A percentile compares a stretch with the other conserved stretches of the same genome.
Conservation (phyloP, 2,329 filamentous ascomycete genomes). For the Scytalidium sp. region DNA sequence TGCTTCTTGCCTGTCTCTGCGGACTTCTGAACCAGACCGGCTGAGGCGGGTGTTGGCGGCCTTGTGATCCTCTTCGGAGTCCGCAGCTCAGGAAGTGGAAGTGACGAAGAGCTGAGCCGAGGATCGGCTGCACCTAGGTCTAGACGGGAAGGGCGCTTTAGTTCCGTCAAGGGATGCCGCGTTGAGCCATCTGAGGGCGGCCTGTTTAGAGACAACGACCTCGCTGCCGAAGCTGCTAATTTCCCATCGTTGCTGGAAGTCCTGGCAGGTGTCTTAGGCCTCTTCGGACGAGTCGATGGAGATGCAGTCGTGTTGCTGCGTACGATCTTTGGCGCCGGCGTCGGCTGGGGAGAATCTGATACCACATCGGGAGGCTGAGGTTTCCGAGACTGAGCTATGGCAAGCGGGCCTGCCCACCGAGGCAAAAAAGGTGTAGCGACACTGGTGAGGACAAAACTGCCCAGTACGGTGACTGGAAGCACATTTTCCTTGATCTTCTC, state of each 20-base stretch:
- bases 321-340: constrained; percentile 49
- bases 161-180: constrained; percentile 17
- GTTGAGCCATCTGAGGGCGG: constrained; percentile 18
- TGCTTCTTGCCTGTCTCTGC: constrained; percentile 31
- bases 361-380: constrained; percentile 63
- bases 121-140: constrained; percentile 45
- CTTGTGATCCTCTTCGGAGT: constrained; percentile 50
- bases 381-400: constrained; percentile 77
- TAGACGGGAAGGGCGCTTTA: constrained; percentile 23
- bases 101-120: constrained; percentile 64
- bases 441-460: constrained; percentile 76
- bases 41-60: constrained; percentile 56
- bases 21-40: constrained; percentile 43
- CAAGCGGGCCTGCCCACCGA: constrained; percentile 75
- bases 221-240: neutral
- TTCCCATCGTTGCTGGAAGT: constrained; percentile 33
- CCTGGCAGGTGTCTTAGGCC: constrained; percentile 40
- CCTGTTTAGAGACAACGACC: constrained; percentile 20
- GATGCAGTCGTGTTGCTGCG: constrained; percentile 69
- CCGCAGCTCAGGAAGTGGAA: constrained; percentile 60
- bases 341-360: constrained; percentile 47
- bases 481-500: constrained; percentile 82
- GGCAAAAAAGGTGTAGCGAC: constrained; percentile 73
- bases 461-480: constrained; percentile 74
- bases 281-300: constrained; percentile 38